These are phyloP conservation scores for Eimeria praecox DNA, from an alignment of 169 alveolate genomes.

Conservation along the genomic window DNA sequence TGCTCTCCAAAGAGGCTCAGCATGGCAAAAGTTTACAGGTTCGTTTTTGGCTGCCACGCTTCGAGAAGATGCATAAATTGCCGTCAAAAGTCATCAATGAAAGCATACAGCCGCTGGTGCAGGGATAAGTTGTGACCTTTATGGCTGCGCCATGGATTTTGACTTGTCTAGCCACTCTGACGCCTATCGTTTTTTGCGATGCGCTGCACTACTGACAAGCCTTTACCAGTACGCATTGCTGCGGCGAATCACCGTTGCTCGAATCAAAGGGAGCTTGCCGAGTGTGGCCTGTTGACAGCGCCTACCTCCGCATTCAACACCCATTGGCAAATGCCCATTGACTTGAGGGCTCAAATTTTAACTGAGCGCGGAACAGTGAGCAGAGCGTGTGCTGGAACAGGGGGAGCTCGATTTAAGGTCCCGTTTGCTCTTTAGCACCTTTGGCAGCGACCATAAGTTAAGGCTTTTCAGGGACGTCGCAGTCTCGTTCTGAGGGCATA, in stretches of 20 bases:
- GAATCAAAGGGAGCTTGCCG: not conserved
- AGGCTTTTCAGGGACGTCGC: constrained; percentile 10
- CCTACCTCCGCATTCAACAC: not conserved
- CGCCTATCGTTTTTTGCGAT: not conserved
- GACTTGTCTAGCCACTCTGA: not conserved
- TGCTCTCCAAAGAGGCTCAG: not conserved
- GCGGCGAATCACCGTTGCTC: not conserved
- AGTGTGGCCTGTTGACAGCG: not conserved
- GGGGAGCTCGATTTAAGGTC: not conserved
- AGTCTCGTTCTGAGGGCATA: constrained; percentile 27
- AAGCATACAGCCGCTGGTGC: not conserved
- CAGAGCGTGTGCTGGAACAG: not conserved
- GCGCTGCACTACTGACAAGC: not conserved
- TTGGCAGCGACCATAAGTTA: not conserved
- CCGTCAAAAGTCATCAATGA: not conserved
- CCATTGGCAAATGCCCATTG: not conserved
- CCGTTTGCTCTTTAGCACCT: not conserved
- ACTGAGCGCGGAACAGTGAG: not conserved
- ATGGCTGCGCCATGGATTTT: not conserved
- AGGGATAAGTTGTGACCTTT: not conserved
- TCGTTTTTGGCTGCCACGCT: not conserved
- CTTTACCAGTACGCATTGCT: not conserved
- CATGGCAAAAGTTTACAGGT: not conserved
- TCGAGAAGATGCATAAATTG: not conserved
- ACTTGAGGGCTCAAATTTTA: not conserved